Conservation (phyloP, 2,329 filamentous ascomycete species). For the Colletotrichum tamarilloi region DNA sequence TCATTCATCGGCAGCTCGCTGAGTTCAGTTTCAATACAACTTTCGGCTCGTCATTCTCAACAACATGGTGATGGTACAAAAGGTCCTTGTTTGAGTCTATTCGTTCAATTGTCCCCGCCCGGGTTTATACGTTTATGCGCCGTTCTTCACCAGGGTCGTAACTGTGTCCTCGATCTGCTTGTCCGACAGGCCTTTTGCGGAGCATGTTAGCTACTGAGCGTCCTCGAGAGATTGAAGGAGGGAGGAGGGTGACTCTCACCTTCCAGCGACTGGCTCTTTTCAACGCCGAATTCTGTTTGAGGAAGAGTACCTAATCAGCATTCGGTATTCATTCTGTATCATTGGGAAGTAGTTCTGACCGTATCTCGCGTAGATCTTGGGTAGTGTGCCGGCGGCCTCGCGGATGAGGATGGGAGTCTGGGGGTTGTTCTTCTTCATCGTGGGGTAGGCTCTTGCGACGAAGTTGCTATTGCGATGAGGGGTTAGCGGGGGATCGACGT, state of each 20-base stretch:
- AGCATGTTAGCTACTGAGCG: not conserved
- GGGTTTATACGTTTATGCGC: slow-evolving; percentile 13
- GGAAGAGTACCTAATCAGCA: slow-evolving; percentile 37
- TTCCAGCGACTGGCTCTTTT: slow-evolving; percentile 68
- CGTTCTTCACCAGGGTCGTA: slow-evolving; percentile 61
- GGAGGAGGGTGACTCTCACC: slow-evolving; percentile 43
- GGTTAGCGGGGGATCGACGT: slow-evolving; percentile 32
- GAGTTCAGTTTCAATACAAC: not conserved
- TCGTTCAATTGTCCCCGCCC: not conserved
- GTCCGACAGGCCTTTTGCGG: slow-evolving; percentile 59
- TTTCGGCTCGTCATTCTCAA: slow-evolving; percentile 9
- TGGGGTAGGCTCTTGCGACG: slow-evolving; percentile 90
- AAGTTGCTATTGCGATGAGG: slow-evolving; percentile 73
- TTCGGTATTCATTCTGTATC: not conserved
- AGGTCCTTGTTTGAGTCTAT: slow-evolving; percentile 11
- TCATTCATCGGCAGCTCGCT: not conserved
- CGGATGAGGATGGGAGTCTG: slow-evolving; percentile 93
- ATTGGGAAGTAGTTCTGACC: slow-evolving; percentile 64
- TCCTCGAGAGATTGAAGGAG: slow-evolving; percentile 44
- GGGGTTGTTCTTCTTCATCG: slow-evolving; percentile 99
- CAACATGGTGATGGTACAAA: slow-evolving; percentile 24
- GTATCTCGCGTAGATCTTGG: slow-evolving; percentile 92
- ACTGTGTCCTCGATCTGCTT: slow-evolving; percentile 72
- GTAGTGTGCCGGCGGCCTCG: slow-evolving; percentile 86
- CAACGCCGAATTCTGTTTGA: slow-evolving; percentile 62